Evolutionary conservation across 805 yeast species (phyloP), one percentile per base, ranked within the genome.

Genomic region (Cyberlindnera euphorbiiphila): DNA sequence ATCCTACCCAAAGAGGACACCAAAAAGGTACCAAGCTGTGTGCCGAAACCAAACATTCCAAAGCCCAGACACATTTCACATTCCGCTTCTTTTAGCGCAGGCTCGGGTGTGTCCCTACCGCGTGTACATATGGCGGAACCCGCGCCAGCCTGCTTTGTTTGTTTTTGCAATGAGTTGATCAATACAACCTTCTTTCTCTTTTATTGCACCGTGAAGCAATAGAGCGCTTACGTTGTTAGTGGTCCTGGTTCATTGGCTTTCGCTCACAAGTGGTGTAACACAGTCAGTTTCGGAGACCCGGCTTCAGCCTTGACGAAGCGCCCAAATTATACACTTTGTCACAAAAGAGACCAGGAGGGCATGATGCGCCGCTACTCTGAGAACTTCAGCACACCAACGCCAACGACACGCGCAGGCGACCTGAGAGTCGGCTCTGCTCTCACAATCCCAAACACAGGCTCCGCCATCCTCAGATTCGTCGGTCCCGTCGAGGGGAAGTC

Each of bases 401-500:
- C 56, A 11, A 25, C 29, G 27, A 25, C 39, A 14, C 42, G 49
- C n/a, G 32, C 29, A 8, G 22, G 43, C 6, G 44, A 35, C 15
- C 40, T 38, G 31, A 34, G 36, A 13, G 32, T 53, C 6, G 59
- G 59, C 5, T 32, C 50, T 10, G 35, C 41, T 1, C 7, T 55
- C 46, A 56, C 37, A 59, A 68, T 82, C 2, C 94, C 95, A 0
- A 85, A 84, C 9, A 78, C 84, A 10, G 78, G 85, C 17, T 62
- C 64, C 27, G 96, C 89, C 1, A 66, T 78, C 9, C 63, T 89
- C 36, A 69, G 78, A 42, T 89, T 72, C 59, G 67, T 79, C 15
- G 98, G 96, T 1, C 60, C 71, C 2, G 85, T 91, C 13, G 72
- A 78, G 16, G 81, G 81, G 16, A 86, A 85, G 53, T 60, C 63